Base-by-base conservation (phyloP, 352 stramenopile genomes). In the Thalassiosira mediterranea region DNA sequence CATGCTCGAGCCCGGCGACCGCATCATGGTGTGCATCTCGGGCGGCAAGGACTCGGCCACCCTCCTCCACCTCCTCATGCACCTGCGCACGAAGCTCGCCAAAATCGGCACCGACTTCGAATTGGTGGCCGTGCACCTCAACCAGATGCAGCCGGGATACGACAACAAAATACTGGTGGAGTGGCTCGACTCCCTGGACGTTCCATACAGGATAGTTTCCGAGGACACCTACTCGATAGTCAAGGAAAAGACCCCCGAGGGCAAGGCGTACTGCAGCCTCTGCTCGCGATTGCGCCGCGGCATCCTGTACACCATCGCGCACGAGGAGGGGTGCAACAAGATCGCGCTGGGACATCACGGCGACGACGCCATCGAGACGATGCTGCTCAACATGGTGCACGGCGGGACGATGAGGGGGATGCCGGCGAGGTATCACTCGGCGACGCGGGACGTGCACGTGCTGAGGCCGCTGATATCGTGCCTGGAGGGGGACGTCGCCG, bases 381-480 rank as follows among this genome's bases (percentile, higher is more conserved):
- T 97, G 68, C 86, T 97, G 44, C 95, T 97, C 84, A 96, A 94
- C 42, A 90, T 94, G 19, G 94, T 97, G 63, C 94, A 97, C 85
- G 96, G 95, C 56, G 95, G 94, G 7, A 84, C 95, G 62, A 62
- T 96, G 53, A 94, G 94, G 42, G 94, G 91, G 0, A 97, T 97
- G 95, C 96, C 96, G 65, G 94, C 95, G 37, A 95, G 94, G 60
- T 97, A 97, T 80, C 94, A 90, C 81, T 96, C 93, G 75, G 86
- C 95, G 28, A 62, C 72, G 11, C 84, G 86, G 54, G 89, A 96
- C 59, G 78, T 97, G 5, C 78, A 94, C 44, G 85, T 97, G 32
- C 80, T 97, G 3, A 90, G 94, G 13, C 95, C 94, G 13, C 78
- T 97, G 40, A 95, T 94, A 4, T 94, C 94, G 61, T 90, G 90